Percentiles rank a stretch among this genome's conserved stretches.
Evolutionary conservation across 192 early-diverging fungal genomes (phyloP).

Genomic region (Phycomyces blakesleeanus): DNA sequence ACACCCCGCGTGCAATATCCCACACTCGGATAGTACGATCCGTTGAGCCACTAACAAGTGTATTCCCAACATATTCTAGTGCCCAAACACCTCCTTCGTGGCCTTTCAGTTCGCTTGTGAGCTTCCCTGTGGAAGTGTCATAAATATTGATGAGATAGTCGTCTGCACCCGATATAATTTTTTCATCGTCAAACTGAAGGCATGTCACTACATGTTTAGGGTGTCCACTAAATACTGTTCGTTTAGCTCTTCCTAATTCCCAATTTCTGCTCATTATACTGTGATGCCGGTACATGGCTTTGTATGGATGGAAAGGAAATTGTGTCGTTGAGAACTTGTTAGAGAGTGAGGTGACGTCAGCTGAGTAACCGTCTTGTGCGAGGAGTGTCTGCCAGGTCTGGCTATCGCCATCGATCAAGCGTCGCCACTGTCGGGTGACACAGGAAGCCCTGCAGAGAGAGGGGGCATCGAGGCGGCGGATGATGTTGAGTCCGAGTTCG

Average conservation of each 20-base stretch:
- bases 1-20: constrained; percentile 87
- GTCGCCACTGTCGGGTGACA: constrained; percentile 78
- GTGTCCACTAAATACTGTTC: constrained; percentile 60
- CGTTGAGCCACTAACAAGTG: constrained; percentile 90
- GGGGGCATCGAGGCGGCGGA: constrained; percentile 77
- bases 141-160: constrained; percentile 92
- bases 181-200: constrained; percentile 91
- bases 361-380: constrained; percentile 40
- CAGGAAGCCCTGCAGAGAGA: constrained; percentile 77
- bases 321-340: constrained; percentile 21
- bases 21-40: constrained; percentile 96
- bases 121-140: constrained; percentile 75
- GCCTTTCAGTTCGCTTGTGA: constrained; percentile 70
- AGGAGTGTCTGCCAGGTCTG: constrained; percentile 46
- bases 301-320: constrained; percentile 57
- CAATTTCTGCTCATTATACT: constrained; percentile 83
- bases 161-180: constrained; percentile 92
- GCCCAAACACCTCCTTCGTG: constrained; percentile 99
- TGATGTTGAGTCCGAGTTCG: constrained; percentile 72
- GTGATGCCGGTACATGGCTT: constrained; percentile 76
- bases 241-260: constrained; percentile 67
- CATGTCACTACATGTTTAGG: constrained; percentile 86
- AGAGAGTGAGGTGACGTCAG: constrained; percentile 17
- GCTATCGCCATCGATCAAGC: constrained; percentile 69
- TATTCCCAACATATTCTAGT: constrained; percentile 81